Evolutionary conservation across 2,329 filamentous ascomycete genomes (phyloP).

Genomic region (Coleophoma cylindrospora): DNA sequence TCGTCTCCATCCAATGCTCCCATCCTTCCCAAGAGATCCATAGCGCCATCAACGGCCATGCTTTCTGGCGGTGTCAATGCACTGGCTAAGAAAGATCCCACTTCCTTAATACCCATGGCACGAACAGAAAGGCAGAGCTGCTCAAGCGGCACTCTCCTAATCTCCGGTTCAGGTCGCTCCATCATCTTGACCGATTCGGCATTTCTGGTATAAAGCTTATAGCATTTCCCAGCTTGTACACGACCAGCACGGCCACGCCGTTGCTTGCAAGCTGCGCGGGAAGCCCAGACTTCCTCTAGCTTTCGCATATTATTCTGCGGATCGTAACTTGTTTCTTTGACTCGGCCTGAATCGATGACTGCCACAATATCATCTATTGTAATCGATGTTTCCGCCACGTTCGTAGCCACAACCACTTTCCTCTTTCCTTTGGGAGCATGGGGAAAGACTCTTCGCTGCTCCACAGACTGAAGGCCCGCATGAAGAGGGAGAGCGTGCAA

Average conservation of each 20-base stretch:
- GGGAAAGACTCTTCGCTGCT: conserved; percentile 84
- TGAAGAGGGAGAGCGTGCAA: conserved; percentile 84
- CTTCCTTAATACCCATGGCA: conserved; percentile 86
- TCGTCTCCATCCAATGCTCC: conserved; percentile 83
- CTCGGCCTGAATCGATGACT: conserved; percentile 90
- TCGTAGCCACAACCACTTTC: conserved; percentile 92
- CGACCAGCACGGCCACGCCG: conserved; percentile 87
- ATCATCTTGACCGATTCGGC: conserved; percentile 78
- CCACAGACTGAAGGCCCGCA: conserved; percentile 81
- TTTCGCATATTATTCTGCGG: conserved; percentile 89
- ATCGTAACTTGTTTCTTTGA: conserved; percentile 96
- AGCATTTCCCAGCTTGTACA: conserved; percentile 86
- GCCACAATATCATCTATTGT: conserved; percentile 97
- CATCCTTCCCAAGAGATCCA: conserved; percentile 75
- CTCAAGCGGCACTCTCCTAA: conserved; percentile 86
- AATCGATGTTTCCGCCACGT: conserved; percentile 96
- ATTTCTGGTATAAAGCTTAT: conserved; percentile 88
- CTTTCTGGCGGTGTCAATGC: conserved; percentile 87
- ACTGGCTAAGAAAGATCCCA: conserved; percentile 73
- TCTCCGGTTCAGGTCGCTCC: conserved; percentile 87
- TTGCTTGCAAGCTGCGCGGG: conserved; percentile 89
- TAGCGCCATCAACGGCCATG: conserved; percentile 78
- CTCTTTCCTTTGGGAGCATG: conserved; percentile 72
- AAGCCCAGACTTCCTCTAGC: conserved; percentile 93
- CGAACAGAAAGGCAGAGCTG: conserved; percentile 92